phyloP scores from a whole-genome alignment of 2,329 filamentous ascomycete species.

The Diaporthe sp. region DNA sequence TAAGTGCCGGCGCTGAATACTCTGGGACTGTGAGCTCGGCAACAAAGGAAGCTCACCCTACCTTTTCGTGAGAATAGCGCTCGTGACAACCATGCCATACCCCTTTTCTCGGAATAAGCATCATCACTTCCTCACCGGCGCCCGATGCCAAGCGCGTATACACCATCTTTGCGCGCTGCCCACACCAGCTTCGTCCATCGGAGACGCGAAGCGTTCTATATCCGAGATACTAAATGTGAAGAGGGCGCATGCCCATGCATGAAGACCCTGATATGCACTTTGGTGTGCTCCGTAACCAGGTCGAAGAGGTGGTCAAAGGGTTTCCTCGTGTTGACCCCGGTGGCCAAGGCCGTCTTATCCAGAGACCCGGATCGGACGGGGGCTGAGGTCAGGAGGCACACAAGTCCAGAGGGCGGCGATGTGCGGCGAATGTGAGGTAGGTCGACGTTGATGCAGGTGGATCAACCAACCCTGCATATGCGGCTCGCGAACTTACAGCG shows the following conservation, averaged over 20 bases:
- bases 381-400: slow-evolving; percentile 7
- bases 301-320: slow-evolving; percentile 7
- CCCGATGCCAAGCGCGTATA: slow-evolving; percentile 9
- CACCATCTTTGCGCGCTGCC: slow-evolving; percentile 9
- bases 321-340: slow-evolving; percentile 8
- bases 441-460: neutral
- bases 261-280: slow-evolving; percentile 2
- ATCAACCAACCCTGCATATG: slow-evolving; percentile 4
- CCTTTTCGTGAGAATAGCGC: neutral
- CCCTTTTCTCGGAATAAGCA: neutral
- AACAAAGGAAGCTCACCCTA: too few relatives aligned
- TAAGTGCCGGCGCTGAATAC: neutral
- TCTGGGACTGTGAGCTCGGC: neutral
- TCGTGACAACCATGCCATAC: neutral
- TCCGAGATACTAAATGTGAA: slow-evolving; percentile 2
- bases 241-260: slow-evolving; percentile 15
- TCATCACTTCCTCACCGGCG: neutral
- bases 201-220: neutral
- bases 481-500: slow-evolving; percentile 17
- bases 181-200: neutral
- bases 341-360: neutral
- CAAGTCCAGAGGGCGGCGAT: neutral
- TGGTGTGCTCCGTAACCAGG: neutral
- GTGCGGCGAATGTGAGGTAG: neutral
- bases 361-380: neutral